These are phyloP conservation scores for Papiliotrema terrestris DNA, from an alignment of 1,284 basidiomycete species.

Conservation along the genomic window DNA sequence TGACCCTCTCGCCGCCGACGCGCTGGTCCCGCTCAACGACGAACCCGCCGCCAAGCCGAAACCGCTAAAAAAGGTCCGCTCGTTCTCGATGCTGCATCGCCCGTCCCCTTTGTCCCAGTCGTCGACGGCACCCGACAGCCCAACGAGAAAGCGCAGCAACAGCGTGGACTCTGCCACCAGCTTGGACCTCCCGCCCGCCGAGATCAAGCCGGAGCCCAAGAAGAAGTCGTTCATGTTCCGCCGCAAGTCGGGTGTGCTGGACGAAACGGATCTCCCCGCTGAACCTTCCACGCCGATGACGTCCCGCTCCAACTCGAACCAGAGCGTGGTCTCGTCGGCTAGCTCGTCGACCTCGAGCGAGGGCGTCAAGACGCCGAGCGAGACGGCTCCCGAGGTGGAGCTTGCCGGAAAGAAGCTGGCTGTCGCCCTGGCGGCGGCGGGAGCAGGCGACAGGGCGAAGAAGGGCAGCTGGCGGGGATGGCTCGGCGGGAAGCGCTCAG, in stretches of 20 bases:
- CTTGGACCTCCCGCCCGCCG: no score
- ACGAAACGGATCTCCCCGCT: not conserved
- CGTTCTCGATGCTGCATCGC: constrained; percentile 8
- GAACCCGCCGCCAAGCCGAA: not conserved
- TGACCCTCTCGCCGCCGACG: constrained; percentile 19
- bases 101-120: constrained; percentile 21
- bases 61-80: constrained; percentile 6
- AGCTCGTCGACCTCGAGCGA: constrained; percentile 33
- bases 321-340: constrained; percentile 23
- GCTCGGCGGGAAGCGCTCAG: constrained; percentile 18
- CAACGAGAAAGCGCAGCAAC: constrained; percentile 11
- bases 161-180: constrained; percentile 5
- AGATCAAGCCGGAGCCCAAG: not conserved
- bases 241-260: constrained; percentile 3
- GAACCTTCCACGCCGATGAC: constrained; percentile 24
- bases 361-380: constrained; percentile 32
- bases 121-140: constrained; percentile 6
- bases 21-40: not conserved
- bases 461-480: constrained; percentile 21
- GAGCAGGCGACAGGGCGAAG: constrained; percentile 12
- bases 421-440: constrained; percentile 22
- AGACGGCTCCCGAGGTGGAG: constrained; percentile 14
- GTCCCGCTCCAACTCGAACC: constrained; percentile 27
- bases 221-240: constrained; percentile 11
- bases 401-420: constrained; percentile 23